Evolutionary conservation across 768 basidiomycete species (phyloP), one percentile per base, ranked within the genome.

Genomic region (Phylloporus sp.): DNA sequence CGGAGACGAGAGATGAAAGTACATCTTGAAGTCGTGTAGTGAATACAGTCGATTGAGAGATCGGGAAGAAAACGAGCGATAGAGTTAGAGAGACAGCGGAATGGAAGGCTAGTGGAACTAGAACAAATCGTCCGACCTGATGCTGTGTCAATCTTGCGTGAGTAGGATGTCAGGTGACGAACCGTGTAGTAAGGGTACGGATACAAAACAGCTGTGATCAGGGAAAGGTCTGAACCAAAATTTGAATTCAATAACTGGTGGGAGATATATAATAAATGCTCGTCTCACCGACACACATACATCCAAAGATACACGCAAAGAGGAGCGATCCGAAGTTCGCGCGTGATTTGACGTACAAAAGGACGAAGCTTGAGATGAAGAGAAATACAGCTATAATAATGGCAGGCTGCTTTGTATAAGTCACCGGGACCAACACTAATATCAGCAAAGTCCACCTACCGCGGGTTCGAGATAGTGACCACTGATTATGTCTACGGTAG

Each of bases 111-210:
- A 89, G 56, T 0, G 88, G 86, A 7, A 88, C 36, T 10, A 85
- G 57, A 40, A 88, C 75, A 1, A 63, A 36, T 62, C 70, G 57
- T 29, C 86, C 86, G 18, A 80, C 59, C 73, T 81, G 49, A 16
- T 45, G 20, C 20, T 11, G 41, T 20, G 45, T 62, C 44, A 56
- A 40, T 32, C 36, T 3, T 26, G 12, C 27, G 15, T 35, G 20
- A 31, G 27, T 11, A 29, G 5, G 24, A 3, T 20, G 26, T 24
- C 20, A 13, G 8, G 28, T 8, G 40, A 61, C 75, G 55, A 48
- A 76, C 76, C 49, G 47, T 55, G 64, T 89, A 90, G 60, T 77
- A 79, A 2, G 86, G 80, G 56, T 74, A 88, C 1, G 88, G 88
- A 59, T 78, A 83, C 8, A 90, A 68, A 12, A 67, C 76, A 1